Base-by-base conservation (phyloP, 2,329 filamentous ascomycete species). In the Xylariaceae sp. region DNA sequence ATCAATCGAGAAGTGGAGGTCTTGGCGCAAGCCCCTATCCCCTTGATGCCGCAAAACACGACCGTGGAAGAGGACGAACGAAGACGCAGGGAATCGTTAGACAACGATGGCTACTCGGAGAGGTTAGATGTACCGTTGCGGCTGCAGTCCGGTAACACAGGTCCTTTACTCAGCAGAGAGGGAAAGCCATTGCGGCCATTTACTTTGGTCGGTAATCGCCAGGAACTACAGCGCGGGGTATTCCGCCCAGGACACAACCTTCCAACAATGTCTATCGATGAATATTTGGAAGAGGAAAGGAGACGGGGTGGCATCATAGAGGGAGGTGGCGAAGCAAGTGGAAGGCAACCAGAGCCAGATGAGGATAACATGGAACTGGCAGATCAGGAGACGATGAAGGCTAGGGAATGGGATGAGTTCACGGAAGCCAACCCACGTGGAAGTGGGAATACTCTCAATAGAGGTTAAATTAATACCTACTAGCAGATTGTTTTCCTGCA, bases 241-340 rank as follows among this genome's bases (percentile, higher is more conserved):
- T 99, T 99, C 75, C 84, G 91, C 53, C 86, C 92, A 0, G 92
- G 95, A 6, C 95, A 99, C 73, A 97, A 91, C 75, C 78, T 99
- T 56, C 95, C 95, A 1, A 98, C 95, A 3, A 98, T 99, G 95
- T 91, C 87, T 1, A 97, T 99, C 60, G 95, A 99, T 67, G 95
- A 99, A 77, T 99, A 98, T 70, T 80, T 99, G 14, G 95, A 96
- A 49, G 94, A 98, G 74, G 95, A 98, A 78, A 84, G 84, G 69
- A 83, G 85, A 64, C 81, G 90, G 61, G 95, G 95, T 14, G 91
- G 91, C 17, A 93, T 99, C 56, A 91, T 98, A 53, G 90, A 97
- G 70, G 95, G 93, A 31, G 92, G 92, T 26, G 93, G 93, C 16
- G 90, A 90, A 67, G 85, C 88, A 63, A 90, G 87, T 65, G 85